phyloP scores from a whole-genome alignment of 495 filamentous ascomycete species.

The Cercophora sp. region DNA sequence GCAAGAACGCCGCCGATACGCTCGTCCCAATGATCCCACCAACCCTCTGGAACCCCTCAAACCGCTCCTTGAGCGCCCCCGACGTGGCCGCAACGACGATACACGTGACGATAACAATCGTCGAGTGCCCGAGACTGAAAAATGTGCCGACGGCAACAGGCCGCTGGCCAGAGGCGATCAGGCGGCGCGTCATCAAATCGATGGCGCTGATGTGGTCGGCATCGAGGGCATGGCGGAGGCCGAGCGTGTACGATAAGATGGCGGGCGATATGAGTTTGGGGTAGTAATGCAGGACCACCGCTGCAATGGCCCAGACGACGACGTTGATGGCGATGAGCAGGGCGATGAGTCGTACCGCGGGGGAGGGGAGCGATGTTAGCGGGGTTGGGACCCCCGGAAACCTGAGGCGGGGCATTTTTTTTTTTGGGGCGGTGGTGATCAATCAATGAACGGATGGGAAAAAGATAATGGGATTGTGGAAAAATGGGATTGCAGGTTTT shows the following conservation, averaged over 20 bases:
- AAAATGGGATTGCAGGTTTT: too few species aligned
- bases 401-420: slow-evolving; percentile 10
- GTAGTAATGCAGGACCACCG: slow-evolving; percentile 57
- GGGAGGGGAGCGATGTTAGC: slow-evolving; percentile 51
- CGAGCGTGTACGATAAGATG: slow-evolving; percentile 79
- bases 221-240: slow-evolving; percentile 89
- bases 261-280: slow-evolving; percentile 69
- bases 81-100: slow-evolving; percentile 87
- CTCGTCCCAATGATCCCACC: slow-evolving; percentile 84
- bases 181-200: slow-evolving; percentile 87
- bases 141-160: slow-evolving; percentile 96
- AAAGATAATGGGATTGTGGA: too few species aligned
- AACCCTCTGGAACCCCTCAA: slow-evolving; percentile 74
- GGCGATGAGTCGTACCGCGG: slow-evolving; percentile 63
- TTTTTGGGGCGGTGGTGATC: too few species aligned
- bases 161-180: slow-evolving; percentile 80
- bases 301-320: slow-evolving; percentile 68
- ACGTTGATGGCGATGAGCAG: slow-evolving; percentile 63
- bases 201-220: slow-evolving; percentile 97
- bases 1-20: slow-evolving; percentile 75
- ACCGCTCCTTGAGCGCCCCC: slow-evolving; percentile 71
- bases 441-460: too few species aligned
- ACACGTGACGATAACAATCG: slow-evolving; percentile 88
- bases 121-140: slow-evolving; percentile 90
- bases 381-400: slow-evolving; percentile 19